These are phyloP conservation scores for Mucor ambiguus DNA, from an alignment of 371 early-diverging fungal species.

Conservation along the genomic window DNA sequence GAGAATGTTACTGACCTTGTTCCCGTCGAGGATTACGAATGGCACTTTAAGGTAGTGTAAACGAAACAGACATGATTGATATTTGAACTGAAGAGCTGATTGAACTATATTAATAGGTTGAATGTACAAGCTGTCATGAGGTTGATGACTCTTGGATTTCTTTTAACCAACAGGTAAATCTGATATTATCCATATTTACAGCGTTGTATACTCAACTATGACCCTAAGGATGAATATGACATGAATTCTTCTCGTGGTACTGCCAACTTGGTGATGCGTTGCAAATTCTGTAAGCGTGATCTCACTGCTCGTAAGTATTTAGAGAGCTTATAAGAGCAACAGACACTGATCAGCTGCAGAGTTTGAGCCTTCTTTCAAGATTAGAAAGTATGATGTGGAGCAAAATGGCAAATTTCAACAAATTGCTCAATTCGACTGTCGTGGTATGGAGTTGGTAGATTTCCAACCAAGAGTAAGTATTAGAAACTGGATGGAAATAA, in stretches of 20 bases:
- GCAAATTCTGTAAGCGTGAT: constrained; percentile 92
- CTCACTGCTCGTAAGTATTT: constrained; percentile 59
- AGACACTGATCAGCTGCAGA: constrained; percentile 34
- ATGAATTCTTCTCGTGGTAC: constrained; percentile 70
- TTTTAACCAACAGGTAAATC: constrained; percentile 64
- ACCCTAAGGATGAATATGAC: constrained; percentile 33
- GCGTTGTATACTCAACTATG: background rate
- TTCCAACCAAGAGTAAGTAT: constrained; percentile 73
- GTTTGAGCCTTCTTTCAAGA: constrained; percentile 55
- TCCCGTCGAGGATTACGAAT: constrained; percentile 67
- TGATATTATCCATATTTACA: background rate
- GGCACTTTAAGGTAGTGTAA: constrained; percentile 72
- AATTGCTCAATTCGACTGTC: constrained; percentile 78
- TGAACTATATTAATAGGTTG: constrained; percentile 44
- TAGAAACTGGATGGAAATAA: background rate
- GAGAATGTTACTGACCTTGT: constrained; percentile 78
- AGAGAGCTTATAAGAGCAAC: background rate
- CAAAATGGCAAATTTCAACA: constrained; percentile 64
- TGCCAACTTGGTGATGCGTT: constrained; percentile 90
- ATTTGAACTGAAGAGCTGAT: background rate
- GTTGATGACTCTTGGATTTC: constrained; percentile 74
- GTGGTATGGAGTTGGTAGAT: constrained; percentile 84
- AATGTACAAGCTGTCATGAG: constrained; percentile 86
- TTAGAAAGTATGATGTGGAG: constrained; percentile 65
- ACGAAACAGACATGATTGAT: background rate